phyloP scores from a whole-genome alignment of 495 filamentous ascomycete species.

The Alectoria sarmentosa region DNA sequence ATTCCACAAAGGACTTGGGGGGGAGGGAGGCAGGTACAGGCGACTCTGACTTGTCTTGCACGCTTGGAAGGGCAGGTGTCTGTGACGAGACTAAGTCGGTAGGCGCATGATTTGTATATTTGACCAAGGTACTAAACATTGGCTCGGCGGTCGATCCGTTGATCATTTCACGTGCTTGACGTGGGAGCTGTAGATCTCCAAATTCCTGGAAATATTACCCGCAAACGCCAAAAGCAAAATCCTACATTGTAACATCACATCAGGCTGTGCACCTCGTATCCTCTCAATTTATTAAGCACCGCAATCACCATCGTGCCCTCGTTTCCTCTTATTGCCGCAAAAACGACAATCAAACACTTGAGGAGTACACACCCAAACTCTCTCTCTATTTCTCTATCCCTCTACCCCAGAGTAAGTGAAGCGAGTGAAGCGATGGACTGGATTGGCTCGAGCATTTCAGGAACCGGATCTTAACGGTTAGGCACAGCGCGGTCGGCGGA shows the following conservation, averaged over 20 bases:
- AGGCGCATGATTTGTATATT: neutral
- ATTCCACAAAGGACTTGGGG: neutral
- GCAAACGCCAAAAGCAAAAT: conserved; percentile 5
- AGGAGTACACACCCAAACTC: no score
- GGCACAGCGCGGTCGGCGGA: neutral
- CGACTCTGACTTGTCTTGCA: conserved; percentile 11
- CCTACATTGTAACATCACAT: neutral
- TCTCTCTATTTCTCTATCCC: no score
- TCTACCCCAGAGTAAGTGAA: no score
- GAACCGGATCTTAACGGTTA: neutral
- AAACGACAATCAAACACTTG: conserved; percentile 8
- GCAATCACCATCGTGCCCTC: neutral
- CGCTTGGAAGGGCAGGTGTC: conserved; percentile 7
- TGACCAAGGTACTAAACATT: neutral
- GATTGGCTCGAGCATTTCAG: neutral
- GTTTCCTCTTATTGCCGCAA: conserved; percentile 11
- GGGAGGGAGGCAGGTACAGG: neutral
- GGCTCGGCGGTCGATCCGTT: conserved; percentile 17
- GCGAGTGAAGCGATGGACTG: neutral
- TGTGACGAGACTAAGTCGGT: neutral
- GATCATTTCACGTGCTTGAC: conserved; percentile 18
- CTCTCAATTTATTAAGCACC: neutral
- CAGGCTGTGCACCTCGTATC: conserved; percentile 8
- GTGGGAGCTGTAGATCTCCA: conserved; percentile 6
- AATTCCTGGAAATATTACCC: conserved; percentile 17